A percentile compares a stretch with the other conserved stretches of the same genome.
Evolutionary conservation across 2,329 filamentous ascomycete species (phyloP).

Genomic region (Neocucurbitaria cava): DNA sequence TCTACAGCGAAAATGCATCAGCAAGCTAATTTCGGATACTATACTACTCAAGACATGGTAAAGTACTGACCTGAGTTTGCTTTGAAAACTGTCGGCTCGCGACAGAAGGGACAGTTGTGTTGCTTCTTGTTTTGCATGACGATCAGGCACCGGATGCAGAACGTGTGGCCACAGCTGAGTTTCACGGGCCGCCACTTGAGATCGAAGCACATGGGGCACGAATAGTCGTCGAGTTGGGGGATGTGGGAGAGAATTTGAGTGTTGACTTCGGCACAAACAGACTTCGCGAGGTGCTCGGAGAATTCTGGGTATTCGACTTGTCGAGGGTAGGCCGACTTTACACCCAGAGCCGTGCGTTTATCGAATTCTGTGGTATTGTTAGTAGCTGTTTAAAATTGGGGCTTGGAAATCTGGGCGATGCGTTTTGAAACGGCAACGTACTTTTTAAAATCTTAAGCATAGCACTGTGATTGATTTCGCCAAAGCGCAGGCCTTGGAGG

Average conservation of each 20-base stretch:
- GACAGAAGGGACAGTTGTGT: constrained; percentile 76
- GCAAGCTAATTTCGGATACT: neutral
- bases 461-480: constrained; percentile 81
- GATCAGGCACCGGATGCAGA: constrained; percentile 84
- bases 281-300: constrained; percentile 73
- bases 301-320: constrained; percentile 63
- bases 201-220: constrained; percentile 79
- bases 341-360: constrained; percentile 79
- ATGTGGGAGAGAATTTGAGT: constrained; percentile 75
- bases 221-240: constrained; percentile 83
- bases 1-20: constrained; percentile 55
- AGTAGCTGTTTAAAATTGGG: neutral
- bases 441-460: constrained; percentile 87
- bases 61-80: constrained; percentile 70
- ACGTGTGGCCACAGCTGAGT: constrained; percentile 76
- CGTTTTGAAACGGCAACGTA: constrained; percentile 47
- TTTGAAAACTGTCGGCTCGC: constrained; percentile 72
- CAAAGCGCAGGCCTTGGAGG: constrained; percentile 82
- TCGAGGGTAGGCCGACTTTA: constrained; percentile 67
- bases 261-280: constrained; percentile 77
- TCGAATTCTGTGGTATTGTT: constrained; percentile 72
- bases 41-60: neutral
- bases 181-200: constrained; percentile 85
- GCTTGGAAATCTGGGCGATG: no score
- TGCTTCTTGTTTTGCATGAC: constrained; percentile 76